Percentiles rank a stretch among this genome's conserved stretches.
phyloP scores from a whole-genome alignment of 352 stramenopile species.

The Phytophthora brassicae region DNA sequence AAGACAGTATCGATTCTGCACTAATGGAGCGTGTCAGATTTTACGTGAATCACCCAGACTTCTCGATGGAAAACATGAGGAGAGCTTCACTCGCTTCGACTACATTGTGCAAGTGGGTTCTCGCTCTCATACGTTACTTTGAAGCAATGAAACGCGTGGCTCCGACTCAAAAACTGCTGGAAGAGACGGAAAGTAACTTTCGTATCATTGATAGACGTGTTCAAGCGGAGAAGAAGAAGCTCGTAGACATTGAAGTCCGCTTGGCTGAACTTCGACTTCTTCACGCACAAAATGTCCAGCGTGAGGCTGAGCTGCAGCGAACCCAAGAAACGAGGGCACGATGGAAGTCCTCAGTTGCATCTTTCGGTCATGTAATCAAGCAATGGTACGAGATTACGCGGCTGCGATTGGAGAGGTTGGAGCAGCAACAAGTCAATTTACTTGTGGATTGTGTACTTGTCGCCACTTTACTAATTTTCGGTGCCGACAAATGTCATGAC shows the following conservation, averaged over 20 bases:
- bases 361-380: slow-evolving; percentile 43
- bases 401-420: slow-evolving; percentile 21
- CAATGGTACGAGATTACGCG: slow-evolving; percentile 37
- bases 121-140: slow-evolving; percentile 69
- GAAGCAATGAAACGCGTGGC: slow-evolving; percentile 65
- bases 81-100: slow-evolving; percentile 66
- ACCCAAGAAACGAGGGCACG: slow-evolving; percentile 46
- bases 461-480: slow-evolving; percentile 37
- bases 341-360: slow-evolving; percentile 42
- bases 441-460: slow-evolving; percentile 40
- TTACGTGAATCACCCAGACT: slow-evolving; percentile 70
- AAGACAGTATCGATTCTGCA: slow-evolving; percentile 45
- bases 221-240: slow-evolving; percentile 45
- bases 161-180: slow-evolving; percentile 51
- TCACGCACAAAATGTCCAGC: slow-evolving; percentile 35
- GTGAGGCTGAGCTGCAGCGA: slow-evolving; percentile 53
- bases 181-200: slow-evolving; percentile 44
- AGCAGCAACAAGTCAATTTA: slow-evolving; percentile 32
- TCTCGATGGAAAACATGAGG: slow-evolving; percentile 81
- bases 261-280: slow-evolving; percentile 47
- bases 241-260: slow-evolving; percentile 49
- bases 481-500: slow-evolving; percentile 21
- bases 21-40: slow-evolving; percentile 57
- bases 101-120: slow-evolving; percentile 73
- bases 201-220: slow-evolving; percentile 43